Conservation (phyloP, 1,284 basidiomycete genomes). For the Marasmius fiardii region DNA sequence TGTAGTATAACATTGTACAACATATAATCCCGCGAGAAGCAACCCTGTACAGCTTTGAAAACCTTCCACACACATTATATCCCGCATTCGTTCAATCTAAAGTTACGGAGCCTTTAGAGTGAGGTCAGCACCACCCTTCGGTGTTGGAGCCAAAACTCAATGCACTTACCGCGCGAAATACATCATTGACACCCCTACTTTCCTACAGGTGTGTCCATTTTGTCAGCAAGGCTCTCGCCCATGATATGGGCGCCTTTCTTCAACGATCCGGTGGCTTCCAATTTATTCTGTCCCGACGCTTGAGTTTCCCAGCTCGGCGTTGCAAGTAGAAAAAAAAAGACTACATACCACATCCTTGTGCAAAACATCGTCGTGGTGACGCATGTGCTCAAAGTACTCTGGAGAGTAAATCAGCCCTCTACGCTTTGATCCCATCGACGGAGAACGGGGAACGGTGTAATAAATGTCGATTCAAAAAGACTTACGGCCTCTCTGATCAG, state of each 20-base stretch:
- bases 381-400: not conserved
- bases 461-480: too few relatives aligned
- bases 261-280: not conserved
- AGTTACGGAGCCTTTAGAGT: too few relatives aligned
- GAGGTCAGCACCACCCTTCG: too few relatives aligned
- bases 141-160: too few relatives aligned
- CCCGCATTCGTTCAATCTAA: too few relatives aligned
- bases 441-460: too few relatives aligned
- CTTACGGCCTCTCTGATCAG: not conserved
- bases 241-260: not conserved
- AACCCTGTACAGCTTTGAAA: too few relatives aligned
- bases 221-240: not conserved
- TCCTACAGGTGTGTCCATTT: not conserved
- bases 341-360: not conserved
- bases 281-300: not conserved
- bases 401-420: not conserved
- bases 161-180: too few relatives aligned
- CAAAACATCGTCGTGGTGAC: not conserved
- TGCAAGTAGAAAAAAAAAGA: not conserved
- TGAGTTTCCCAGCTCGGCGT: not conserved
- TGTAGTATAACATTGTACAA: too few relatives aligned
- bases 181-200: not conserved
- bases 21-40: too few relatives aligned
- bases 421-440: too few relatives aligned
- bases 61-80: too few relatives aligned